A percentile compares a stretch with the other conserved stretches of the same genome.
phyloP scores from a whole-genome alignment of 805 yeast species.

The Saccharomycopsis sp. region DNA sequence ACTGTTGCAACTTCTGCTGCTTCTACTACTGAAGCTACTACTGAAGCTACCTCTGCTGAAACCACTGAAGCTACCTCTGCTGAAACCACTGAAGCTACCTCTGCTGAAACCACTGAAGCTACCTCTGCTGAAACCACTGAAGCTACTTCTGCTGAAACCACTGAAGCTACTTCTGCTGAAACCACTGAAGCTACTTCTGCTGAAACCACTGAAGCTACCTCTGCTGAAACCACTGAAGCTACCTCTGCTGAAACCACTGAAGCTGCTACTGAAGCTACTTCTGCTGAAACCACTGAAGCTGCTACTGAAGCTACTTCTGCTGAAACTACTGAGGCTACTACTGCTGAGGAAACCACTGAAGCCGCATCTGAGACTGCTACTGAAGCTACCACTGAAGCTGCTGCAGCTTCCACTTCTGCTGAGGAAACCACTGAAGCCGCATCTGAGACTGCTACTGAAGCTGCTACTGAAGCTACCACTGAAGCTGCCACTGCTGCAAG shows the following conservation, averaged over 20 bases:
- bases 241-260: constrained; percentile 16
- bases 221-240: constrained; percentile 16
- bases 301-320: constrained; percentile 21
- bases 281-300: constrained; percentile 20
- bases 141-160: constrained; percentile 18
- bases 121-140: constrained; percentile 18
- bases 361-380: neutral
- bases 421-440: constrained; percentile 20
- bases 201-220: constrained; percentile 20
- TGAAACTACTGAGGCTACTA: constrained; percentile 15
- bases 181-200: constrained; percentile 19
- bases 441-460: constrained; percentile 19
- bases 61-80: constrained; percentile 20
- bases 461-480: constrained; percentile 16
- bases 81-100: constrained; percentile 18
- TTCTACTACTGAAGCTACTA: constrained; percentile 5
- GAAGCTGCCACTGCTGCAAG: constrained; percentile 17
- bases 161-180: constrained; percentile 22
- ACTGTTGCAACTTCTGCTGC: constrained; percentile 3
- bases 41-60: constrained; percentile 19
- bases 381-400: neutral
- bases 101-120: constrained; percentile 20
- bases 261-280: constrained; percentile 19
- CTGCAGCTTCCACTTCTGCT: constrained; percentile 21
- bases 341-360: constrained; percentile 2